These are phyloP conservation scores for Daldinia concentrica DNA, from an alignment of 495 filamentous ascomycete species.

Conservation along the genomic window DNA sequence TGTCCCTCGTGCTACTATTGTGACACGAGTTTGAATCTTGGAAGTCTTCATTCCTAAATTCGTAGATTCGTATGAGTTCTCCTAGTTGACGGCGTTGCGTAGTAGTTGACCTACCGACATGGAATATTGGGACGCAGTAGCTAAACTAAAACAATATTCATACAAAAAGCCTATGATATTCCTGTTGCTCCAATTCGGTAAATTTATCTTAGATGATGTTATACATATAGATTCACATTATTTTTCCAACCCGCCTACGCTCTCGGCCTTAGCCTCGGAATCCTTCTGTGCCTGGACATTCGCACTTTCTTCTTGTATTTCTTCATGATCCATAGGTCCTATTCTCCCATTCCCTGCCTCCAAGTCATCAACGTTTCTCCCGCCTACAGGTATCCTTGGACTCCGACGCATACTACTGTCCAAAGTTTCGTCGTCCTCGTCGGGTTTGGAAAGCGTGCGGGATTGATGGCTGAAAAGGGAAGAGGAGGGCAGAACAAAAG, in stretches of 20 bases:
- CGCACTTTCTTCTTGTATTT: not conserved
- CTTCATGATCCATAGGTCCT: not conserved
- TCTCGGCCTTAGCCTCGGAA: not conserved
- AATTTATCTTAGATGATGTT: not conserved
- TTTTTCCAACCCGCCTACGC: not conserved
- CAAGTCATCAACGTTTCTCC: not conserved
- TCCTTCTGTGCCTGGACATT: not conserved
- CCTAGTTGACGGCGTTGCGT: not conserved
- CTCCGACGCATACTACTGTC: slow-evolving; percentile 2
- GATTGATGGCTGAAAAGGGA: not conserved
- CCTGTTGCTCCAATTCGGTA: not conserved
- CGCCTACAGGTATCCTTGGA: not conserved
- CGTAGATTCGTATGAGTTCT: not conserved
- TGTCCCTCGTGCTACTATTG: not conserved
- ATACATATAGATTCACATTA: not conserved
- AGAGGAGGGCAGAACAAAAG: not conserved
- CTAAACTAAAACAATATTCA: not conserved
- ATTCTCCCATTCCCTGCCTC: not conserved
- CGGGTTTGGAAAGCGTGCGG: not conserved
- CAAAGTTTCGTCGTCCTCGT: slow-evolving; percentile 2
- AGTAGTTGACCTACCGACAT: not conserved
- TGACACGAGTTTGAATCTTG: not conserved
- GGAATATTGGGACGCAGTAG: not conserved
- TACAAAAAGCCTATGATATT: not conserved
- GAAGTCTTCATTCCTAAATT: not conserved